Evolutionary conservation across 2,329 filamentous ascomycete species (phyloP), one percentile per base, ranked within the genome.

Genomic region (Botrytis medusae): DNA sequence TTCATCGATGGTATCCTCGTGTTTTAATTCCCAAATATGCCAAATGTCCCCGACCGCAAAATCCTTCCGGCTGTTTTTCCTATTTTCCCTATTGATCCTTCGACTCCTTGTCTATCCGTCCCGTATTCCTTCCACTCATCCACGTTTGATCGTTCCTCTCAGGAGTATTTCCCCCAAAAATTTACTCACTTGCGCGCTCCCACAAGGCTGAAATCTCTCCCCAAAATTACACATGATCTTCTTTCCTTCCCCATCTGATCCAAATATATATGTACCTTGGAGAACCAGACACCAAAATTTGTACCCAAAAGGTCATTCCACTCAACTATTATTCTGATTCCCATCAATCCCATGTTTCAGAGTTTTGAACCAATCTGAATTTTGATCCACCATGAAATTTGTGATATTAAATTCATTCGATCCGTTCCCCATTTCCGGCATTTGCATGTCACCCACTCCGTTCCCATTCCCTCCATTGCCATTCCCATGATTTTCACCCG

Each of bases 361-460:
- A 59, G 86, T 85, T 79, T 90, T 91, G n/a, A 93, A 85, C 91
- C 92, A 93, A 80, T 93, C 91, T 75, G 89, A 90, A 77, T 88
- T 92, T 2, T 88, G 89, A 82, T 93, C 91, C 44, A 92, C 87
- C 88, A 91, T 93, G 77, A 92, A 93, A 78, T 93, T 92, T 63
- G 90, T 92, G 74, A 93, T 93, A 77, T 93, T 93, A 77, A 92
- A 93, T 81, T 93, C 90, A 73, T 91, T 81, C 2, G 75, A 64
- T 44, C 78, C 77, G 72, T 75, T 81, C 9, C 78, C 76, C 42
- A 80, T 76, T 48, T 80, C 81, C 69, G 77, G 77, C 34, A 80
- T 77, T 40, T 77, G 72, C 75, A 80, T 70, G 78, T 82, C 75
- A 75, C 81, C 75, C 71, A 72, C 75, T 14, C 75, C 74, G 69